Evolutionary conservation across 352 stramenopile species (phyloP).

Genomic region (Plasmopara halstedii): DNA sequence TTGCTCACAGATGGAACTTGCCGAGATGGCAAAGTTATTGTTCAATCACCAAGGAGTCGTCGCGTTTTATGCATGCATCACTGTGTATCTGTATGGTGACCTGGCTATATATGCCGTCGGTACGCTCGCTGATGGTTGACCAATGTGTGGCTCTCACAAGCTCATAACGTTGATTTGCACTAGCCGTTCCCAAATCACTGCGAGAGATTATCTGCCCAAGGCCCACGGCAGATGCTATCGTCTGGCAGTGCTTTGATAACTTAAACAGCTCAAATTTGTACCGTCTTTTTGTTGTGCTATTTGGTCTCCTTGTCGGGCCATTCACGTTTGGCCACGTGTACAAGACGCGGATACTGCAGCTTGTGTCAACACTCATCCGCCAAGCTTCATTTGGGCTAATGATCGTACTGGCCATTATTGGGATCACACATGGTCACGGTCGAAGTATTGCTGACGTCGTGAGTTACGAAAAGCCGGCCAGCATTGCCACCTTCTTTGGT

Average conservation of each 20-base stretch:
- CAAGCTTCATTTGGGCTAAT: constrained; percentile 80
- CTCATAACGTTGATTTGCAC: constrained; percentile 1
- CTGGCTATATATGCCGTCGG: constrained; percentile 82
- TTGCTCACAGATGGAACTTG: constrained; percentile 63
- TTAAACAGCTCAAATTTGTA: constrained; percentile 79
- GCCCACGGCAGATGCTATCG: constrained; percentile 27
- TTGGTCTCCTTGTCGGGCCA: constrained; percentile 60
- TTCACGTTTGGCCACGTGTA: constrained; percentile 79
- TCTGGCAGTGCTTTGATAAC: constrained; percentile 66
- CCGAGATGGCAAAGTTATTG: constrained; percentile 74
- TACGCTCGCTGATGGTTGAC: constrained; percentile 21
- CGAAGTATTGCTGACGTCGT: constrained; percentile 56
- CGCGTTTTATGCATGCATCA: constrained; percentile 74
- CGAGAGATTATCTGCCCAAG: constrained; percentile 78
- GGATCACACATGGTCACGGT: constrained; percentile 58
- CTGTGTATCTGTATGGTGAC: constrained; percentile 83
- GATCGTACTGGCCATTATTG: constrained; percentile 67
- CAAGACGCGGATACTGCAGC: constrained; percentile 74
- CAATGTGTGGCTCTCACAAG: not conserved
- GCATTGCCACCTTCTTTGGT: constrained; percentile 77
- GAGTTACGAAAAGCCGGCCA: constrained; percentile 60
- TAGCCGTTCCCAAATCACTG: constrained; percentile 84
- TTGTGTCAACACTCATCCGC: constrained; percentile 75
- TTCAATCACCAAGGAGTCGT: constrained; percentile 59
- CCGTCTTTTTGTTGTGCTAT: constrained; percentile 69